Evolutionary conservation across 78 protist genomes (phyloP).

Genomic region (Trichosphaerium sp.): DNA sequence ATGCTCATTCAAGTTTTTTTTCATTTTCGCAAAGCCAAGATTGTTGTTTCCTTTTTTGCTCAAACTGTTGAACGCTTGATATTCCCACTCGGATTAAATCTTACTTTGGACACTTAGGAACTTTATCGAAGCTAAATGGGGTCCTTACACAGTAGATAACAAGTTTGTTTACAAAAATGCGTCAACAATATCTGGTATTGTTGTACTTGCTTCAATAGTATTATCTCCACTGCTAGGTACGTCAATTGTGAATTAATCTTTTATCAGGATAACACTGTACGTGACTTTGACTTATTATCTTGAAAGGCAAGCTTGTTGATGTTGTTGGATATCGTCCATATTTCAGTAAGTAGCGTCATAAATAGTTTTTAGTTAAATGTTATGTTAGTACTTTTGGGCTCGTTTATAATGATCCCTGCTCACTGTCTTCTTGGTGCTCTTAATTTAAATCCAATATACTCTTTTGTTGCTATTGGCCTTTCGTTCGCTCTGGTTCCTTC

Average conservation of each 20-base stretch:
- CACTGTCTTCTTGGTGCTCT: neutral
- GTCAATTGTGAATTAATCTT: no score
- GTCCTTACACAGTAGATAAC: neutral
- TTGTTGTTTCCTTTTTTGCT: neutral
- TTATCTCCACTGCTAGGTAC: neutral
- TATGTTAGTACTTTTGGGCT: neutral
- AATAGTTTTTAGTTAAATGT: no score
- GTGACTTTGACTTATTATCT: no score
- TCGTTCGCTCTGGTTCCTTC: neutral
- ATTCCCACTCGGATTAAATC: no score
- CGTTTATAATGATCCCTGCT: neutral
- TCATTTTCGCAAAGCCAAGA: neutral
- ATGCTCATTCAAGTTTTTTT: no score
- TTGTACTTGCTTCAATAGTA: neutral
- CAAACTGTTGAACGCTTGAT: no score
- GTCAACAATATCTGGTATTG: neutral
- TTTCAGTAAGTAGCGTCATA: no score
- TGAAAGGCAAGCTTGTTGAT: neutral
- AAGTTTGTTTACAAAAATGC: neutral
- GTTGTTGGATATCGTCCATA: neutral
- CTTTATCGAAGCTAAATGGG: no score
- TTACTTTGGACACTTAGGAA: no score
- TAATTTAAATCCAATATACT: neutral
- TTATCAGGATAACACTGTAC: no score
- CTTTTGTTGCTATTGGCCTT: neutral